phyloP scores from a whole-genome alignment of 768 basidiomycete species.

The Tricholoma furcatifolium region DNA sequence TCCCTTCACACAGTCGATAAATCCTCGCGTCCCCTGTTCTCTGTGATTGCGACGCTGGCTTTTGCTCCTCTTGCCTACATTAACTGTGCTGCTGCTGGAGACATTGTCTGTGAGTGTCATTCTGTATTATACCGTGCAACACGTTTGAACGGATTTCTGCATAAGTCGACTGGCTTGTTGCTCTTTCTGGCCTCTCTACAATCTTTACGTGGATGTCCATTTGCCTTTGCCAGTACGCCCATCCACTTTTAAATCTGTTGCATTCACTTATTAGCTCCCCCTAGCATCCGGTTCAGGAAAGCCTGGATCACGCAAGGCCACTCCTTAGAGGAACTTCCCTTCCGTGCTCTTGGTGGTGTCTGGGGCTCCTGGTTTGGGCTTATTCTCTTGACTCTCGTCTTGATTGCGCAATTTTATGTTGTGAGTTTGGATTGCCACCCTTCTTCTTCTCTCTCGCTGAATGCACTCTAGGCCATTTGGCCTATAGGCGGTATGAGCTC shows the following conservation, averaged over 20 bases:
- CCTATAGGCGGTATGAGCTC: constrained; percentile 36
- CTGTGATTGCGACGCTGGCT: constrained; percentile 33
- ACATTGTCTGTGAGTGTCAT: constrained; percentile 34
- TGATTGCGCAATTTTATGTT: constrained; percentile 47
- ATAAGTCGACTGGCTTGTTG: constrained; percentile 42
- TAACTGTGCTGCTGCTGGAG: constrained; percentile 35
- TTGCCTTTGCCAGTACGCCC: constrained; percentile 43
- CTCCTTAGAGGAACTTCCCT: constrained; percentile 44
- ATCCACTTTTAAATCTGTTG: not conserved
- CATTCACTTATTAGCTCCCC: not conserved
- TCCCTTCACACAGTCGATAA: constrained; percentile 34
- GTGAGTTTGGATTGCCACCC: constrained; percentile 18
- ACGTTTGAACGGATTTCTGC: not conserved
- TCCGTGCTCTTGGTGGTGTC: constrained; percentile 40
- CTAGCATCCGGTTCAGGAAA: constrained; percentile 42
- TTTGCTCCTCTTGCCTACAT: constrained; percentile 42
- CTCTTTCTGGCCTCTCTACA: constrained; percentile 45
- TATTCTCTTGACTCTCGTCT: constrained; percentile 35
- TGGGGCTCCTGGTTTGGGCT: constrained; percentile 47
- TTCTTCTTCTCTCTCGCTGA: not conserved
- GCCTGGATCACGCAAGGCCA: constrained; percentile 46
- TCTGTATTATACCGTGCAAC: not conserved
- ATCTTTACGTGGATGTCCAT: constrained; percentile 47
- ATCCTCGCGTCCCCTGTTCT: constrained; percentile 43
- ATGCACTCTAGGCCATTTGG: constrained; percentile 32